Evolutionary conservation across 1,284 basidiomycete genomes (phyloP), one percentile per base, ranked within the genome.

Genomic region (Bjerkandera adusta): DNA sequence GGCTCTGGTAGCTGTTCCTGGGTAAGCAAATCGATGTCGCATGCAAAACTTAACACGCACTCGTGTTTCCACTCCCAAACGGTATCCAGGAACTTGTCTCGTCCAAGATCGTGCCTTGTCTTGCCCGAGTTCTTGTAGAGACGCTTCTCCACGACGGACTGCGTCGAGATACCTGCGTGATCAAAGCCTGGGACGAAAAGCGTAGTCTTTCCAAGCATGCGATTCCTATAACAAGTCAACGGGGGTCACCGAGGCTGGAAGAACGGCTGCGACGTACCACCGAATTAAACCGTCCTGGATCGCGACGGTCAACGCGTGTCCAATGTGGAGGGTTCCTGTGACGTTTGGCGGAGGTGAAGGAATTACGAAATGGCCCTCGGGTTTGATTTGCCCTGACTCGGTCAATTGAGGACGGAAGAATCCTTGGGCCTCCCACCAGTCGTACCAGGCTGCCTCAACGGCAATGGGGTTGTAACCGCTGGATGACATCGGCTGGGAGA

Each of bases 21-120:
- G 24, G 22, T 36, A 3, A 45, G 24, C 21, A 27, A 16, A 18
- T 10, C 21, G 32, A 13, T 7, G 20, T 35, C 64, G 26, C 54
- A 52, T 7, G 40, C 58, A 47, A 22, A 34, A 3, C 32, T 1
- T 13, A 20, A 12, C 0, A 70, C 86, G 52, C 54, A 92, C 89
- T 97, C 92, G 60, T 96, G 90, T 68, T 97, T 98, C 97, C 97
- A 99, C 37, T 89, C 88, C 81, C 89, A 89, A 21, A 99, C 95
- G 55, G 85, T 93, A 55, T 90, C 84, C 49, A 99, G 64, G 72
- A 99, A 98, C 60, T 79, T 85, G 59, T 97, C 93, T 44, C 97
- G 83, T 1, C 97, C 97, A 33, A 98, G 82, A 67, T 99, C 92
- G 67, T 98, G 94, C 47, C 96, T 75, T 2, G 90, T 90, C 70